These are phyloP conservation scores for Coccomyxa subellipsoidea DNA, from an alignment of 163 green algal species.

Conservation along the genomic window DNA sequence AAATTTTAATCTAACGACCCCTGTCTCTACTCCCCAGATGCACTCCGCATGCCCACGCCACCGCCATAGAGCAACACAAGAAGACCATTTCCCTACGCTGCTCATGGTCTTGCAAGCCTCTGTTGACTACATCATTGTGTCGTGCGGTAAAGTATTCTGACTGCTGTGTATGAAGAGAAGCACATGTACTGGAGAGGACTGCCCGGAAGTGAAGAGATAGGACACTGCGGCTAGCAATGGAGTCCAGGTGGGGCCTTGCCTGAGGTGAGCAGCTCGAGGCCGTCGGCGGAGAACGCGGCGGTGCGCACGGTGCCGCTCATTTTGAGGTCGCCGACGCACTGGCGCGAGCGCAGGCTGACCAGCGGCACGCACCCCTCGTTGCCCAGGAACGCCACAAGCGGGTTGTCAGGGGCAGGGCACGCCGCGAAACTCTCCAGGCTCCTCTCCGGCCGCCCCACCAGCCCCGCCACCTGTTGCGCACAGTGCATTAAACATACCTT, in stretches of 20 bases:
- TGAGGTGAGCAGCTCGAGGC: constrained; percentile 24
- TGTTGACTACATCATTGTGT: too few species aligned
- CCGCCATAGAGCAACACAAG: too few species aligned
- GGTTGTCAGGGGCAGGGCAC: constrained; percentile 33
- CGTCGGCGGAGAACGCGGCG: constrained; percentile 28
- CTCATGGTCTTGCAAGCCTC: too few species aligned
- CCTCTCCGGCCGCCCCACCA: constrained; percentile 50
- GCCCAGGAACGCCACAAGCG: constrained; percentile 78
- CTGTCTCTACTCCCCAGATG: too few species aligned
- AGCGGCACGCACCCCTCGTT: constrained; percentile 77
- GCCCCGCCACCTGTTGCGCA: constrained; percentile 18
- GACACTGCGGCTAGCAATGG: not conserved
- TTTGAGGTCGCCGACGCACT: constrained; percentile 73
- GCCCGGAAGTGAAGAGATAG: too few species aligned
- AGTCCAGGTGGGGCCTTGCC: not conserved
- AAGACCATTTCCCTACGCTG: too few species aligned
- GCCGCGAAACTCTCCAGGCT: constrained; percentile 81
- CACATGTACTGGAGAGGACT: too few species aligned
- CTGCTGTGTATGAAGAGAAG: too few species aligned
- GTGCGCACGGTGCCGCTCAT: constrained; percentile 76
- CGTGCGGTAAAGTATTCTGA: too few species aligned
- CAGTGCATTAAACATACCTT: too few species aligned
- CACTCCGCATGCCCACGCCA: too few species aligned
- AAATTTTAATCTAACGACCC: too few species aligned
- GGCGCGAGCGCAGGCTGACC: constrained; percentile 71